Evolutionary conservation across 306 rosid species (phyloP), one percentile per base, ranked within the genome.

Genomic region (Vachellia pachyceras): DNA sequence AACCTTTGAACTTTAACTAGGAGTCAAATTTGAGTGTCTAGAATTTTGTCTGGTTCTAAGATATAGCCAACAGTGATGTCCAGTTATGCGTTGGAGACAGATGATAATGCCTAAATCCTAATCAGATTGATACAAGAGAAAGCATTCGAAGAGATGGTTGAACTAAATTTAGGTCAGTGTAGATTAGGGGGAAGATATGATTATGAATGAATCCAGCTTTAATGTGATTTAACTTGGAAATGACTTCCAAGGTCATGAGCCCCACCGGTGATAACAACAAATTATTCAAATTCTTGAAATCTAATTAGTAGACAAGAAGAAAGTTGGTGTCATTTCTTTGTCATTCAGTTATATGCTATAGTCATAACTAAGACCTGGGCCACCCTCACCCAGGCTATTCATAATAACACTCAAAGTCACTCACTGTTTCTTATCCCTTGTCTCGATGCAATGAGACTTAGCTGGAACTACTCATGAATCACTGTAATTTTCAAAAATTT

Each of bases 281-380:
- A 58, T 85, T 75, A 83, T 14, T 82, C 55, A 46, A 39, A 79
- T 77, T 84, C 76, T 79, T 44, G 61, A 84, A 84, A 54, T 77
- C 77, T 61, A 29, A 69, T 42, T 69, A 76, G 76, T 82, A 69
- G 83, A 69, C 82, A 78, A 46, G 63, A 79, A 83, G 87, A 77
- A 37, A 73, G 80, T 88, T 79, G 97, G 89, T 88, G 87, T 57
- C 78, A 82, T 82, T 77, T 91, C 89, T 80, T 84, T 87, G 37
- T 91, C 93, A 85, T 87, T 86, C 77, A 84, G 85, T 80, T 86
- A 64, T 69, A n/a, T n/a, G n/a, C 2, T 33, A 82, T 83, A n/a
- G n/a, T n/a, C n/a, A n/a, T n/a, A 67, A 36, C 46, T 78, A 72
- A 66, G 50, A 75, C 36, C 46, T 76, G 86, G 77, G 20, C 82